phyloP scores from a whole-genome alignment of 2,329 filamentous ascomycete genomes.

The Elsinoe necatrix region DNA sequence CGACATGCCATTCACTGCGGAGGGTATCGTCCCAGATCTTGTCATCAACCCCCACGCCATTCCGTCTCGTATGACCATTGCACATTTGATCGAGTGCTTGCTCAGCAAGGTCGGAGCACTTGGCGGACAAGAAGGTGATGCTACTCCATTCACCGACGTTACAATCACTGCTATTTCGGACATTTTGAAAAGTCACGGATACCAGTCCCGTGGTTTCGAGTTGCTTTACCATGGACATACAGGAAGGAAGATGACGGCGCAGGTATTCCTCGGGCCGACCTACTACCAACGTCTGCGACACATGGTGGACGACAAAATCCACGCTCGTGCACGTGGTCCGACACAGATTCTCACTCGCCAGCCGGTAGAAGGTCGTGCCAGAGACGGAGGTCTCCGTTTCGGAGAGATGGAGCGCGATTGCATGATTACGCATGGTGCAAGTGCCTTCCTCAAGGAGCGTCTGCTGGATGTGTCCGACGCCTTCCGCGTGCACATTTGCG shows the following conservation, averaged over 20 bases:
- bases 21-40: constrained; percentile 86
- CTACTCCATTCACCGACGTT: constrained; percentile 94
- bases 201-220: constrained; percentile 95
- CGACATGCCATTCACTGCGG: constrained; percentile 94
- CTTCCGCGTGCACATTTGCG: constrained; percentile 95
- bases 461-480: constrained; percentile 96
- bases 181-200: constrained; percentile 78
- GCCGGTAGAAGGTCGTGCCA: constrained; percentile 93
- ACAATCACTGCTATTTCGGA: constrained; percentile 90
- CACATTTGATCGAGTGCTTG: constrained; percentile 98
- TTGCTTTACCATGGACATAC: constrained; percentile 99
- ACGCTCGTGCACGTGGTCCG: constrained; percentile 92
- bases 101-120: constrained; percentile 92
- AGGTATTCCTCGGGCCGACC: constrained; percentile 94
- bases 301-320: constrained; percentile 99
- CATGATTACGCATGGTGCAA: constrained; percentile 99
- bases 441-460: constrained; percentile 92
- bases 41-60: constrained; percentile 99
- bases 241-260: constrained; percentile 81
- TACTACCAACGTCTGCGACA: constrained; percentile 98
- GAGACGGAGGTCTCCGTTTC: constrained; percentile 96
- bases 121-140: constrained; percentile 91
- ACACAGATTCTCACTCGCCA: constrained; percentile 96
- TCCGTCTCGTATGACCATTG: constrained; percentile 99
- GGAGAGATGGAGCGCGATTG: constrained; percentile 99